Conservation (phyloP, 305 asterid genomes). For the Fraxinus xanthoxyloides region DNA sequence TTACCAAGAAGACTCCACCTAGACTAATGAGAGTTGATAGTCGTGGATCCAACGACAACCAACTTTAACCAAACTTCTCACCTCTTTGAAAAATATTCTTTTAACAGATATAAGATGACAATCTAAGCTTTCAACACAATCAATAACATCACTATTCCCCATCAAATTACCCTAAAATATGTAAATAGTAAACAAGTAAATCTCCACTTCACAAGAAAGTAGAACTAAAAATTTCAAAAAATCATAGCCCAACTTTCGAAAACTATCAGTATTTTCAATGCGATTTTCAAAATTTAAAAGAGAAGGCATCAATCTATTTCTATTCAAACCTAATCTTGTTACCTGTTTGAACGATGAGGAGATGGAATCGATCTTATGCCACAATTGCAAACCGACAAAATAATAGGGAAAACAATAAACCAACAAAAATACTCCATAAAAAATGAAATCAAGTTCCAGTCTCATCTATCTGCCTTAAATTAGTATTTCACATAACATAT, state of each 20-base stretch:
- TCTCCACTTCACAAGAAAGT: neutral
- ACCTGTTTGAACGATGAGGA: slow-evolving; percentile 74
- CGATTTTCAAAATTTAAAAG: neutral
- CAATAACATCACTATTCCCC: neutral
- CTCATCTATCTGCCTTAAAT: too few relatives aligned
- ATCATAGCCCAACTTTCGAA: neutral
- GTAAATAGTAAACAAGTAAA: neutral
- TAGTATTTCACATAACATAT: too few relatives aligned
- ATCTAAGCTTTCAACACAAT: slow-evolving; percentile 11
- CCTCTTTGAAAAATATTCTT: slow-evolving; percentile 10
- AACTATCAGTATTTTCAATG: neutral
- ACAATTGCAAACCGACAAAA: too few relatives aligned
- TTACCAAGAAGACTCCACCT: slow-evolving; percentile 12
- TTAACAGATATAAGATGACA: slow-evolving; percentile 8
- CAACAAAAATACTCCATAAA: too few relatives aligned
- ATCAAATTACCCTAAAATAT: neutral
- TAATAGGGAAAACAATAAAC: too few relatives aligned
- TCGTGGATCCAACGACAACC: slow-evolving; percentile 30
- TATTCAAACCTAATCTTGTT: neutral
- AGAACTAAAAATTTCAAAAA: neutral
- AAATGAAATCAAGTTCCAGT: too few relatives aligned
- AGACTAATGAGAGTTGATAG: slow-evolving; percentile 1
- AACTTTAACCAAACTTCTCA: slow-evolving; percentile 20
- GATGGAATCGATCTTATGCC: slow-evolving; percentile 33
- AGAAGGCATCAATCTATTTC: slow-evolving; percentile 13